Evolutionary conservation across 2,329 filamentous ascomycete genomes (phyloP).

Genomic region (Chaetomium strumarium): DNA sequence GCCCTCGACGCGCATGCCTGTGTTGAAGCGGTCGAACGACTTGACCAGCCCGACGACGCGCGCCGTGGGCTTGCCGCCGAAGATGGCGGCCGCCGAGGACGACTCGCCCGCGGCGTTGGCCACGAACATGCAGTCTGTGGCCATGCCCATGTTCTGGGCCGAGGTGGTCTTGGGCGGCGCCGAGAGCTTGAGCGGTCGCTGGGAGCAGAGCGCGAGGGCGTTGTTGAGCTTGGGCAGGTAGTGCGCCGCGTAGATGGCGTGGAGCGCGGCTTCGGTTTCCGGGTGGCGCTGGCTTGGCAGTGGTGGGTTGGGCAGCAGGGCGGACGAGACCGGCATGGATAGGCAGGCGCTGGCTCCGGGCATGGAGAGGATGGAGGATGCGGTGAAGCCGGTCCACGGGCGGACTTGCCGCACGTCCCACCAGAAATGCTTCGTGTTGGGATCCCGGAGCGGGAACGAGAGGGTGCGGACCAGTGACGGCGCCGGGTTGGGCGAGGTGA

Average conservation of each 20-base stretch:
- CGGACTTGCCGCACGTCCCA: slow-evolving; percentile 89
- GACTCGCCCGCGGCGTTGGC: slow-evolving; percentile 55
- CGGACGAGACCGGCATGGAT: slow-evolving; percentile 57
- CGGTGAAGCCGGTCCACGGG: slow-evolving; percentile 74
- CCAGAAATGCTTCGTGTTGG: slow-evolving; percentile 80
- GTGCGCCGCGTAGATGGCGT: slow-evolving; percentile 68
- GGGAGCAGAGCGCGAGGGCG: slow-evolving; percentile 70
- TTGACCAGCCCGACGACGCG: slow-evolving; percentile 66
- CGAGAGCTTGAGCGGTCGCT: slow-evolving; percentile 52
- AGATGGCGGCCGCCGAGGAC: slow-evolving; percentile 48
- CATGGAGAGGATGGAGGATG: slow-evolving; percentile 63
- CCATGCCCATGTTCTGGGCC: slow-evolving; percentile 34
- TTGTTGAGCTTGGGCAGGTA: slow-evolving; percentile 85
- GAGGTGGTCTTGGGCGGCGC: slow-evolving; percentile 35
- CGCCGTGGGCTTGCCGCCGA: slow-evolving; percentile 42
- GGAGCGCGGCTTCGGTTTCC: slow-evolving; percentile 71
- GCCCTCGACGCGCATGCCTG: slow-evolving; percentile 80
- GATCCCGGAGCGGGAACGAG: slow-evolving; percentile 61
- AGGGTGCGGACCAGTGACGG: slow-evolving; percentile 76
- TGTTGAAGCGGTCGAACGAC: slow-evolving; percentile 91
- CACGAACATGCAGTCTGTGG: slow-evolving; percentile 48
- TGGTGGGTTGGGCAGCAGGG: slow-evolving; percentile 53
- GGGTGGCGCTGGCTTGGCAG: slow-evolving; percentile 57
- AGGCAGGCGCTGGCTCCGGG: slow-evolving; percentile 69
- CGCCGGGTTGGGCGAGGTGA: slow-evolving; percentile 74